phyloP scores from a whole-genome alignment of 1,284 basidiomycete genomes.

The Tetrapyrgos nigripes region DNA sequence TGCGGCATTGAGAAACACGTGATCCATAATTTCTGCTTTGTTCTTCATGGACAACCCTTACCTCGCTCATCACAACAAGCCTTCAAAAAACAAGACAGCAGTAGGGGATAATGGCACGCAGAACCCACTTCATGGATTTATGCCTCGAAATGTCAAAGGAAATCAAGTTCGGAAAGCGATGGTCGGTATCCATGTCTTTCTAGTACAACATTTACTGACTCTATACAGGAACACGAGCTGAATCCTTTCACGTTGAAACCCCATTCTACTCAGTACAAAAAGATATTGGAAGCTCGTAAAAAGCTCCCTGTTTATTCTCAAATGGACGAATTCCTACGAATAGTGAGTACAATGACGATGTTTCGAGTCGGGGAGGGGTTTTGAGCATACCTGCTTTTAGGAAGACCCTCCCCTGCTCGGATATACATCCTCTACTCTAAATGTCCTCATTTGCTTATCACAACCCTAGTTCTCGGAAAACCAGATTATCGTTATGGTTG shows the following conservation, averaged over 20 bases:
- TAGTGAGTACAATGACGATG: constrained; percentile 58
- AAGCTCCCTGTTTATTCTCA: constrained; percentile 92
- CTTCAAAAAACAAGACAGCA: constrained; percentile 30
- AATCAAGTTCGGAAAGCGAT: constrained; percentile 77
- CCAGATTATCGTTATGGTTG: constrained; percentile 96
- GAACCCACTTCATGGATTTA: constrained; percentile 78
- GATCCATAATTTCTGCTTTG: background rate
- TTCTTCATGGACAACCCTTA: constrained; percentile 58
- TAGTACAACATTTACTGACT: background rate
- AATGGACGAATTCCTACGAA: constrained; percentile 91
- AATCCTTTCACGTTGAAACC: constrained; percentile 91
- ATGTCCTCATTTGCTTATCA: background rate
- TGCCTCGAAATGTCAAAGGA: constrained; percentile 79
- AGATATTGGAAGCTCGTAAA: constrained; percentile 86
- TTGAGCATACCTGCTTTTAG: constrained; percentile 37
- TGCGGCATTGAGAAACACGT: background rate
- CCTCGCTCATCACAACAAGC: constrained; percentile 50
- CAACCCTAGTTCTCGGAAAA: constrained; percentile 76
- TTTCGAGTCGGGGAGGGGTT: constrained; percentile 36
- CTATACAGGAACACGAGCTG: constrained; percentile 72
- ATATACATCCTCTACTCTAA: constrained; percentile 6
- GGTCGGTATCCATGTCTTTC: constrained; percentile 50
- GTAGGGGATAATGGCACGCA: constrained; percentile 37
- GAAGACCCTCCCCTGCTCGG: constrained; percentile 20
- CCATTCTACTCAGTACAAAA: constrained; percentile 83